Conservation (phyloP, 371 early-diverging fungal genomes). For the Mortierella sp. region DNA sequence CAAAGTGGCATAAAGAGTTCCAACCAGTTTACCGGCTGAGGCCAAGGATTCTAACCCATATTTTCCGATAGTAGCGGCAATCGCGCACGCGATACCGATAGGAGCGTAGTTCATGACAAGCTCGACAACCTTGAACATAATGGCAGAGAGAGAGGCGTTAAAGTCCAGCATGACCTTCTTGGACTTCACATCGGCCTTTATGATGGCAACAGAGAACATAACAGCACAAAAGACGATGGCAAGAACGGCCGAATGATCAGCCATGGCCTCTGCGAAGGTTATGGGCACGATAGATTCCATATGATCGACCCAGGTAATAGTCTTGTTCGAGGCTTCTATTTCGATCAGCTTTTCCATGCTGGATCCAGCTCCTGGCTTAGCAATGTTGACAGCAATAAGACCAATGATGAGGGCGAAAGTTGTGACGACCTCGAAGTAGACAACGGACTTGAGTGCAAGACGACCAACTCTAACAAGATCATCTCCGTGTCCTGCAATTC, state of each 20-base stretch:
- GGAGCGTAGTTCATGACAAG: slow-evolving; percentile 84
- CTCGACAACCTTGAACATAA: slow-evolving; percentile 80
- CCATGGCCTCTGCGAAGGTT: slow-evolving; percentile 66
- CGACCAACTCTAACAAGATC: slow-evolving; percentile 73
- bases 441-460: slow-evolving; percentile 75
- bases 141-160: slow-evolving; percentile 68
- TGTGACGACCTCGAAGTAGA: slow-evolving; percentile 78
- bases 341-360: slow-evolving; percentile 49
- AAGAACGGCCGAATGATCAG: slow-evolving; percentile 68
- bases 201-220: slow-evolving; percentile 78
- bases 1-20: slow-evolving; percentile 73
- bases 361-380: slow-evolving; percentile 73
- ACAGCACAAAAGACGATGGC: slow-evolving; percentile 78
- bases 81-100: slow-evolving; percentile 77
- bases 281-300: slow-evolving; percentile 69
- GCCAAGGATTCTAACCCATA: slow-evolving; percentile 75
- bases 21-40: slow-evolving; percentile 79
- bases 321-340: slow-evolving; percentile 44
- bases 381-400: slow-evolving; percentile 73
- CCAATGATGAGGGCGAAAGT: slow-evolving; percentile 80
- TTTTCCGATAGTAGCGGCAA: slow-evolving; percentile 77
- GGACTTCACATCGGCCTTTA: slow-evolving; percentile 65
- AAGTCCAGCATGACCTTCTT: slow-evolving; percentile 70
- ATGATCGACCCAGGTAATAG: slow-evolving; percentile 66
- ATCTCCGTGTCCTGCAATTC: slow-evolving; percentile 84